Evolutionary conservation across 345 rosid genomes (phyloP), one percentile per base, ranked within the genome.

Genomic region (Heritiera fomes): DNA sequence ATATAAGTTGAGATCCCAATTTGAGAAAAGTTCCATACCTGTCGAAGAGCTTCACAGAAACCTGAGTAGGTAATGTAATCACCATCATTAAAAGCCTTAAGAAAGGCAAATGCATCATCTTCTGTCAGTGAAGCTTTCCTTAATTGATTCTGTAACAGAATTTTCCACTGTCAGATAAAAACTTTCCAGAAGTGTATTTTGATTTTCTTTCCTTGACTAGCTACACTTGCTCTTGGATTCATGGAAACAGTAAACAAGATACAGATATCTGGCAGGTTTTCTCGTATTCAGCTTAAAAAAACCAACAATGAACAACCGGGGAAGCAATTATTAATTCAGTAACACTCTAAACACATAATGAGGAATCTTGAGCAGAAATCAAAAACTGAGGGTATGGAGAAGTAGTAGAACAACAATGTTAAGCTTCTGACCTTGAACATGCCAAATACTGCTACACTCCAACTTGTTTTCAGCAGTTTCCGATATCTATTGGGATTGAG

Each of bases 371-470:
- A 60, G 64, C 34, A 60, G 34, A 9, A n/a, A 60, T 23, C 34
- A 60, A 60, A 10, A 67, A 10, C 17, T 46, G 18, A 68, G 56
- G 56, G 73, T 15, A 70, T 28, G 20, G 30, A 59, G 7, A 17
- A 8, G n/a, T 17, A 20, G 6, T 15, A 41, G 55, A 23, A 23
- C 28, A 60, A 49, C n/a, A 14, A 38, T 49, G 63, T 73, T 28
- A 20, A 80, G 67, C 11, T 75, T 30, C 84, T 83, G 62, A 95
- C 99, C 97, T 87, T 92, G 87, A 95, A 91, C 92, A 95, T 95
- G 89, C 91, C 99, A 82, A 93, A 95, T n/a, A 90, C 97, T 7
- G 99, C 95, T 82, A 91, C 98, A 82, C 89, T 92, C 99, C 98
- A 93, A 60, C 99, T 92, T 18, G 98, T 83, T 85, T 90, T 91